phyloP scores from a whole-genome alignment of 345 rosid genomes.

The Arabidopsis arenosa region DNA sequence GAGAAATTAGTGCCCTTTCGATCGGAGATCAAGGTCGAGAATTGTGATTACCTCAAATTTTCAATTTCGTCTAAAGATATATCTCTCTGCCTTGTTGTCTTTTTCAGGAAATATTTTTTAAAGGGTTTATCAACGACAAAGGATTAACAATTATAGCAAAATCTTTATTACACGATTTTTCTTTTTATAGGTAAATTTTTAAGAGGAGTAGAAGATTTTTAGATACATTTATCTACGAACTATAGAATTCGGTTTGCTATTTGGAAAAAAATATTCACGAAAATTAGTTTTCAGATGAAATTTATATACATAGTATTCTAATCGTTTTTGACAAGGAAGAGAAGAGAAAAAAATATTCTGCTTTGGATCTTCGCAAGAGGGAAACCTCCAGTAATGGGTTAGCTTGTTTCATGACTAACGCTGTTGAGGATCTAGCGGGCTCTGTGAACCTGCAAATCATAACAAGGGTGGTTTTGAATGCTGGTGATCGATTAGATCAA shows the following conservation, averaged over 20 bases:
- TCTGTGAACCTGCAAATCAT: not conserved
- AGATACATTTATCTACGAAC: not conserved
- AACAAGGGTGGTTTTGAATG: not conserved
- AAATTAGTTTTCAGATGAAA: not conserved
- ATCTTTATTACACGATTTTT: not conserved
- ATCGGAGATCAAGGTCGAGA: conserved; percentile 8
- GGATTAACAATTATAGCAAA: not conserved
- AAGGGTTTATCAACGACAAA: conserved; percentile 16
- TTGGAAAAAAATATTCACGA: not conserved
- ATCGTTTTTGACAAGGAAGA: not conserved
- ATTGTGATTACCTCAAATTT: not conserved
- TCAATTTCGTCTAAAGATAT: not conserved
- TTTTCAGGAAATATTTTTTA: not conserved
- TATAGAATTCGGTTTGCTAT: not conserved
- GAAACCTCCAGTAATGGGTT: not conserved
- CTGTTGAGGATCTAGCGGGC: not conserved
- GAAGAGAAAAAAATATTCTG: not conserved
- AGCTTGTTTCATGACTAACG: not conserved
- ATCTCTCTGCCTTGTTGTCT: not conserved
- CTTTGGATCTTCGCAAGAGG: not conserved
- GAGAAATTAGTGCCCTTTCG: conserved; percentile 7
- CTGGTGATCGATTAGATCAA: not conserved
- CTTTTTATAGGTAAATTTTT: not conserved
- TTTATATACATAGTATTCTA: not conserved
- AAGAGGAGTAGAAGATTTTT: not conserved